A percentile compares a stretch with the other conserved stretches of the same genome.
These are phyloP conservation scores for Talaromyces ruber DNA, from an alignment of 495 filamentous ascomycete species.

Conservation along the genomic window DNA sequence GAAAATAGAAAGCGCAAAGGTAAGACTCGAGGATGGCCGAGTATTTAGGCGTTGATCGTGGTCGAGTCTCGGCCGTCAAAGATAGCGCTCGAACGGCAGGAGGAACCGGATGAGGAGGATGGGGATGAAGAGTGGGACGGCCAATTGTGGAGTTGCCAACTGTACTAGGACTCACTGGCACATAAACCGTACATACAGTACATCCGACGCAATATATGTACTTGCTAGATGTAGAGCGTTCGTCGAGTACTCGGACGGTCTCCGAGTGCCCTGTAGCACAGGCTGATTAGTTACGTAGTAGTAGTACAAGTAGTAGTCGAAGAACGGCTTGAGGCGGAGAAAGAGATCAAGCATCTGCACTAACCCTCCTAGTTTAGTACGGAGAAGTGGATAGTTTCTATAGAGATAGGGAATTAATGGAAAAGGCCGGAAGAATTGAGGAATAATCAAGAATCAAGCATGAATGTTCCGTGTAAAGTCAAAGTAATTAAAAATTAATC, in stretches of 20 bases:
- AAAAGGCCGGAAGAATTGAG: too few relatives aligned
- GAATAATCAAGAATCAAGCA: neutral
- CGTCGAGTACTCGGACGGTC: neutral
- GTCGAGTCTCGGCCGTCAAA: neutral
- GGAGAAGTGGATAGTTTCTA: neutral
- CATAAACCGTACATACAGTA: neutral
- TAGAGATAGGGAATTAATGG: too few relatives aligned
- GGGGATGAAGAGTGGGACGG: neutral
- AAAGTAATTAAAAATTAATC: neutral
- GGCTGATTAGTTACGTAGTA: too few relatives aligned
- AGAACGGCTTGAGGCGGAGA: neutral
- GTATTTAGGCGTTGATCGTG: neutral
- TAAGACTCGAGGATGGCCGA: neutral
- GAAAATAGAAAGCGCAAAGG: neutral
- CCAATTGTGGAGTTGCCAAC: neutral
- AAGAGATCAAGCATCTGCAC: neutral
- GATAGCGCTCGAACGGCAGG: neutral
- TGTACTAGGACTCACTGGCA: neutral
- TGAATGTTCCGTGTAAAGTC: neutral
- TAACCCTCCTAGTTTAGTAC: neutral
- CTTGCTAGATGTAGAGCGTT: neutral
- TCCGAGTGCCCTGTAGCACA: neutral
- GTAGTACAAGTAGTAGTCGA: too few relatives aligned
- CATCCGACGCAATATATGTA: neutral
- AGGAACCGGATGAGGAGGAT: neutral